phyloP scores from a whole-genome alignment of 2,329 filamentous ascomycete genomes.

The Colletotrichum tanaceti region DNA sequence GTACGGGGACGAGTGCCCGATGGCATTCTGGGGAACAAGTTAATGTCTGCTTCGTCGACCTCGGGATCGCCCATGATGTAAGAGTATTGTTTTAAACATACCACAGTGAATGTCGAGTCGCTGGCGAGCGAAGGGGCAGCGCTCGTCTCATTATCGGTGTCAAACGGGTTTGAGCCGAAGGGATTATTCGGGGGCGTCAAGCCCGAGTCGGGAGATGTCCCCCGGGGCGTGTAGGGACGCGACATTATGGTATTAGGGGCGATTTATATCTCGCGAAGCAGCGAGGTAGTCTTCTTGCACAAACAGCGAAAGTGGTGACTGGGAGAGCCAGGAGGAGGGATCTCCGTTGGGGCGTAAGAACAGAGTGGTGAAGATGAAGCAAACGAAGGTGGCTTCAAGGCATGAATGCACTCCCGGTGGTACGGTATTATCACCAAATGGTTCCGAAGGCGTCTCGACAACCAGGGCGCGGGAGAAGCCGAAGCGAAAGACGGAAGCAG shows the following conservation, averaged over 20 bases:
- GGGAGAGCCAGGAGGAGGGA: neutral
- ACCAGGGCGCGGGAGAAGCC: neutral
- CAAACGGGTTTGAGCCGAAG: constrained; percentile 40
- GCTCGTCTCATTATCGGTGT: constrained; percentile 41
- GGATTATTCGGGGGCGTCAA: constrained; percentile 38
- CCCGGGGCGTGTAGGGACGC: constrained; percentile 26
- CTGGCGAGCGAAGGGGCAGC: constrained; percentile 38
- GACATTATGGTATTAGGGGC: constrained; percentile 34
- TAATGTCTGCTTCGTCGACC: neutral
- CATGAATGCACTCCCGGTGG: neutral
- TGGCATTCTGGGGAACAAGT: constrained; percentile 30
- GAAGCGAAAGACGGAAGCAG: constrained; percentile 4
- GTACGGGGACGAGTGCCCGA: constrained; percentile 7
- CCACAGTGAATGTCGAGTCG: constrained; percentile 42
- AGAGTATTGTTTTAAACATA: constrained; percentile 11
- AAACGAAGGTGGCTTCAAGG: constrained; percentile 6
- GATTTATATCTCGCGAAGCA: neutral
- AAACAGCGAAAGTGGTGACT: neutral
- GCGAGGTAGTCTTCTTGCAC: neutral
- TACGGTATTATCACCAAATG: neutral
- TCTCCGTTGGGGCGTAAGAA: neutral
- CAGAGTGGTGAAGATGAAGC: neutral
- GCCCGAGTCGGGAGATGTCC: constrained; percentile 25
- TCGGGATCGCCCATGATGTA: neutral
- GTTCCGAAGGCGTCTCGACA: neutral